Evolutionary conservation across 805 yeast species (phyloP).

Genomic region (Kuraishia piskuri): DNA sequence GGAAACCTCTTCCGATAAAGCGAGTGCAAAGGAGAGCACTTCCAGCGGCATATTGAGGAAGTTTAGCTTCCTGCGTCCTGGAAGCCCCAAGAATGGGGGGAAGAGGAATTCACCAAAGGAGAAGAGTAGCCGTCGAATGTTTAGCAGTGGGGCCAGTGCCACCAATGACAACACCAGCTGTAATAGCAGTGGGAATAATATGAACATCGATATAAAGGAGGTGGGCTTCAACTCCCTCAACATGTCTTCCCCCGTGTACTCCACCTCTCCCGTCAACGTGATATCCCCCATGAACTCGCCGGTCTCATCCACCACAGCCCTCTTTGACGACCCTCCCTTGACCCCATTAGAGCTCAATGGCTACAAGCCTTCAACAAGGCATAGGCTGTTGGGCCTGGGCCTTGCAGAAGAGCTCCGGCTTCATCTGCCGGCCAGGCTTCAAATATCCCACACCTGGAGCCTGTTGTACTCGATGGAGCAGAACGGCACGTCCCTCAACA

Average conservation of each 20-base stretch:
- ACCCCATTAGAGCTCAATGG: conserved; percentile 54
- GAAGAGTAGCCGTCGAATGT: background rate
- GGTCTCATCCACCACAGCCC: background rate
- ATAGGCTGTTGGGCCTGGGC: conserved; percentile 42
- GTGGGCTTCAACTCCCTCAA: too few species aligned
- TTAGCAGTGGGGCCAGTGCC: background rate
- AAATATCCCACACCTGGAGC: conserved; percentile 70
- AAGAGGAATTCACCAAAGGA: background rate
- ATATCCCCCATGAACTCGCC: background rate
- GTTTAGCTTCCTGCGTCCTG: background rate
- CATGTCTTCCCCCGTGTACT: too few species aligned
- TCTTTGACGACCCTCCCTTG: conserved; percentile 31
- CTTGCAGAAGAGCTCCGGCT: conserved; percentile 69
- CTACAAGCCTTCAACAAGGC: conserved; percentile 47
- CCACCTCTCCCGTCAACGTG: background rate
- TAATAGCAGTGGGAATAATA: background rate
- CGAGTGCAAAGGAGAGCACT: background rate
- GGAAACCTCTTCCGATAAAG: background rate
- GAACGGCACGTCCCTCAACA: conserved; percentile 80
- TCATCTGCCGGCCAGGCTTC: conserved; percentile 71
- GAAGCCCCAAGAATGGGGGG: background rate
- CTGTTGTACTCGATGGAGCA: conserved; percentile 81
- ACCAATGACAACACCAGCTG: too few species aligned
- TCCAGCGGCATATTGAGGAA: background rate
- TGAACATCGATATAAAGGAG: background rate